phyloP scores from a whole-genome alignment of 225 moss, liverwort and hornwort genomes.

The Polytrichum formosum region DNA sequence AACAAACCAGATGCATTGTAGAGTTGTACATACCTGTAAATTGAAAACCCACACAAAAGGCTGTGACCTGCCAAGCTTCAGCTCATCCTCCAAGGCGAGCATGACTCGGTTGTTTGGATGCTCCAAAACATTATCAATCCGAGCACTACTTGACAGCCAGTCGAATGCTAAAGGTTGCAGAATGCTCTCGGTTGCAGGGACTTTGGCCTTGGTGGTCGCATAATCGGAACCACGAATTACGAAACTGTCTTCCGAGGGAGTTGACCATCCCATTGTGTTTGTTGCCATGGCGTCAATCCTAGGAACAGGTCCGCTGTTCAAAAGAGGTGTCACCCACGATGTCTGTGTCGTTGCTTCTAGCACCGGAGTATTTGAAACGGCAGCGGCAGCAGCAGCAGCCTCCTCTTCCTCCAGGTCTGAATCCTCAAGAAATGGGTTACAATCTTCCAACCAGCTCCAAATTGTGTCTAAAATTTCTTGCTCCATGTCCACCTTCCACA shows the following conservation, averaged over 20 bases:
- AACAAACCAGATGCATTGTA: too few species aligned
- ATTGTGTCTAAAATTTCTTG: background rate
- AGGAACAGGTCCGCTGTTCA: background rate
- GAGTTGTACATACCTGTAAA: slow-evolving; percentile 6
- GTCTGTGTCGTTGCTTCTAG: too few species aligned
- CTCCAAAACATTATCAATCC: slow-evolving; percentile 34
- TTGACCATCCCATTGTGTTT: slow-evolving; percentile 27
- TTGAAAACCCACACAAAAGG: slow-evolving; percentile 45
- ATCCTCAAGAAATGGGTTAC: background rate
- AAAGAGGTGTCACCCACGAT: background rate
- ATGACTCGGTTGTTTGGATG: slow-evolving; percentile 31
- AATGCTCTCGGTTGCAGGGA: slow-evolving; percentile 22
- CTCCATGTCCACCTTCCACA: too few species aligned
- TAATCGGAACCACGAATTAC: slow-evolving; percentile 31
- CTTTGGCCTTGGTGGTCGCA: slow-evolving; percentile 23
- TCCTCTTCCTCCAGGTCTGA: background rate
- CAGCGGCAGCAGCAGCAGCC: background rate
- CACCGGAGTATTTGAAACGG: background rate
- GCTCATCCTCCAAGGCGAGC: slow-evolving; percentile 16
- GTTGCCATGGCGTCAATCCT: background rate
- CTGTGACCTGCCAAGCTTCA: slow-evolving; percentile 4
- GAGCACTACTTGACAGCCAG: slow-evolving; percentile 30
- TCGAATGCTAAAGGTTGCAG: slow-evolving; percentile 40
- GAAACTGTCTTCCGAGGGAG: slow-evolving; percentile 31
- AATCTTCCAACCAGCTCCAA: slow-evolving; percentile 5